Base-by-base conservation (phyloP, 2,329 filamentous ascomycete genomes). In the Chrysoporthe deuterocubensis region DNA sequence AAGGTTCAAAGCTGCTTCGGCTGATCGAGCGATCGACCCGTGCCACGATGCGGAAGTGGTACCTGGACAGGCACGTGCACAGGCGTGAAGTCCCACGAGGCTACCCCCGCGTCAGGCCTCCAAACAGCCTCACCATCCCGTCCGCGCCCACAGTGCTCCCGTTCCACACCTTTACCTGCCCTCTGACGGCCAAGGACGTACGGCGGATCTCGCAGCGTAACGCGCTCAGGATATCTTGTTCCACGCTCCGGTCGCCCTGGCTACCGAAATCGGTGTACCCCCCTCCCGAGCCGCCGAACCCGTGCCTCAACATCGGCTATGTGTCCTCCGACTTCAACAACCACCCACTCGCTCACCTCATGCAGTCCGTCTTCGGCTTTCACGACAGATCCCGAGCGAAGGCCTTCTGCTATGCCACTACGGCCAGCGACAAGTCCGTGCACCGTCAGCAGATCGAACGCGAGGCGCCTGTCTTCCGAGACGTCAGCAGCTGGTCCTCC, bases 291-390 rank as follows among this genome's bases (percentile, higher is more conserved):
- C 94, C 96, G 1, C 96, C 96, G 1, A 85, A 83, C 56, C 94
- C 94, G 0, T 88, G 91, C 71, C 84, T 99, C n/a, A 95, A 93
- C 72, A 89, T 99, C 69, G 96, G 96, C 59, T 99, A 99, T 77
- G 90, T 99, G 48, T 98, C 96, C 3, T 98, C 96, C 0, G 96
- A 99, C 79, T 99, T 99, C 80, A 99, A 99, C 76, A 99, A 99
- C 74, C 96, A 99, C 76, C 96, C 96, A 4, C 82, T 99, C 44
- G 96, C 96, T 34, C 96, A 99, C 80, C 79, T 99, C 85, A 99
- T 99, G 96, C 96, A 99, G 81, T 98, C 96, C 1, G 94, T 98
- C 6, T 99, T 99, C 79, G 96, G 96, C 0, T 84, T 98, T 68
- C 96, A 99, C 76, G 84, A 97, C 73, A 84, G 84, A 0, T 79